These are phyloP conservation scores for Ophiostoma novo-ulmi DNA, from an alignment of 2,329 filamentous ascomycete species.

Conservation along the genomic window DNA sequence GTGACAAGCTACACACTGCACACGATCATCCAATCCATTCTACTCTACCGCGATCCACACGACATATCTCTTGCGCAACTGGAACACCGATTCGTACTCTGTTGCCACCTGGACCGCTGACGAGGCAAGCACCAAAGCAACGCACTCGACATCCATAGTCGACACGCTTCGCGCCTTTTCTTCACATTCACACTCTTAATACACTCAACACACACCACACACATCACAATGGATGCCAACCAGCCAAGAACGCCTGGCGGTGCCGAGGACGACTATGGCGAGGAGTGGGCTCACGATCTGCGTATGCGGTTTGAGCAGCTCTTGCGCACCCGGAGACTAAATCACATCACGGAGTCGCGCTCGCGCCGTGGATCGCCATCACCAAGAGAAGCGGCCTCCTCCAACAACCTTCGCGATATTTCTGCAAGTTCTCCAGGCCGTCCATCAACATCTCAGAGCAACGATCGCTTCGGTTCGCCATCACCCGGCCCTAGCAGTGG, in stretches of 20 bases:
- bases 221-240: constrained; percentile 31
- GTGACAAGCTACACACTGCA: not conserved
- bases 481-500: constrained; percentile 18
- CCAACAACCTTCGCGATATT: constrained; percentile 43
- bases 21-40: not conserved
- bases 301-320: constrained; percentile 81
- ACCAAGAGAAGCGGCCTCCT: constrained; percentile 48
- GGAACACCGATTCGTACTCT: not conserved
- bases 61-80: not conserved
- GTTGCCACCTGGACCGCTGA: constrained; percentile 3
- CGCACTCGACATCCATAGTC: not conserved
- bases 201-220: constrained; percentile 21
- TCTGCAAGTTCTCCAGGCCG: constrained; percentile 36
- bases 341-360: constrained; percentile 67
- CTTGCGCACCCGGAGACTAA: constrained; percentile 80
- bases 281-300: constrained; percentile 72
- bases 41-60: not conserved
- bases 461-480: constrained; percentile 29
- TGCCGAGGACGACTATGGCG: constrained; percentile 50
- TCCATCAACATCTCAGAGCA: constrained; percentile 45
- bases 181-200: not conserved
- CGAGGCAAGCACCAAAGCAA: constrained; percentile 1
- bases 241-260: constrained; percentile 27
- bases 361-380: constrained; percentile 55
- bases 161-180: not conserved